Evolutionary conservation across 2,329 filamentous ascomycete genomes (phyloP).

Genomic region (Pseudogymnoascus sp.): DNA sequence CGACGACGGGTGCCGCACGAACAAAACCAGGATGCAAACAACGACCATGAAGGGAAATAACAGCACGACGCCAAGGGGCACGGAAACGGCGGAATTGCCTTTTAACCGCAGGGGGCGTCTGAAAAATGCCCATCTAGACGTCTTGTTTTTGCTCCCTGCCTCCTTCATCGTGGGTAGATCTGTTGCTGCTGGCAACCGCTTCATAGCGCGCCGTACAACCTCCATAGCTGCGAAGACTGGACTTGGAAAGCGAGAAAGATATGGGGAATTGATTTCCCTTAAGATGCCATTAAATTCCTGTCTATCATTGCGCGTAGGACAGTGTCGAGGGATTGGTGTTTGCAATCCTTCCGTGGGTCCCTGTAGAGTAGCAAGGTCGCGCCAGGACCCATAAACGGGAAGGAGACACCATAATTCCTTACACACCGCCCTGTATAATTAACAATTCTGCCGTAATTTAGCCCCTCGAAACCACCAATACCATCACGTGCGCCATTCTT

Average conservation of each 20-base stretch:
- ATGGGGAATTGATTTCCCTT: not conserved
- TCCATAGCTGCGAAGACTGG: slow-evolving; percentile 32
- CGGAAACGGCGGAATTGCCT: slow-evolving; percentile 85
- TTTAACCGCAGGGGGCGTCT: slow-evolving; percentile 76
- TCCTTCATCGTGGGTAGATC: slow-evolving; percentile 38
- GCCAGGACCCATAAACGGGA: not conserved
- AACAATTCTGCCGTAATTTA: slow-evolving; percentile 7
- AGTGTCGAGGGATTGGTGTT: not conserved
- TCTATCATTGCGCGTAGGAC: not conserved
- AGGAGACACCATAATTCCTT: slow-evolving; percentile 1
- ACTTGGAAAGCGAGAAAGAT: not conserved
- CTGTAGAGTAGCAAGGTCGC: not conserved
- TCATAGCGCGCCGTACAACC: slow-evolving; percentile 44
- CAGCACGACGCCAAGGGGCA: slow-evolving; percentile 85
- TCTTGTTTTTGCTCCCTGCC: slow-evolving; percentile 31
- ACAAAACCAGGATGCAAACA: slow-evolving; percentile 80
- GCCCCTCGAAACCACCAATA: not conserved
- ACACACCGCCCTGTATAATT: not conserved
- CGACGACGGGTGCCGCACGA: slow-evolving; percentile 79
- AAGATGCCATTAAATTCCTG: not conserved
- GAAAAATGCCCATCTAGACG: slow-evolving; percentile 65
- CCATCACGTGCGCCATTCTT: not conserved
- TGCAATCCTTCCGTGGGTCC: not conserved
- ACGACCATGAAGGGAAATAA: slow-evolving; percentile 88
- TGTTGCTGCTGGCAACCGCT: slow-evolving; percentile 40